Conservation (phyloP, 768 basidiomycete species). For the Gymnopilus dilepis region DNA sequence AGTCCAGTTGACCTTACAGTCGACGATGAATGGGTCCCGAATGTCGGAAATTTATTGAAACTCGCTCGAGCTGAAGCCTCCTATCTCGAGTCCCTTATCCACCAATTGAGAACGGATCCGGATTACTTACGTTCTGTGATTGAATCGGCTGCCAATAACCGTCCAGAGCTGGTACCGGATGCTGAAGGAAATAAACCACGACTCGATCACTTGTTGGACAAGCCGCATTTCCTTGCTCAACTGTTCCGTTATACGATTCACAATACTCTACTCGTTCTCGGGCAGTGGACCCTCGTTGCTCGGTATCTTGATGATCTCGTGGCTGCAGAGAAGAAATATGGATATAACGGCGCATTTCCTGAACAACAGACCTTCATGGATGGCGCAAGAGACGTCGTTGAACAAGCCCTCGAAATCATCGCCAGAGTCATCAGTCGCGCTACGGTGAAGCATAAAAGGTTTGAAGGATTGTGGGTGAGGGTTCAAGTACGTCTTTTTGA, state of each 20-base stretch:
- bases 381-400: not conserved
- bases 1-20: not conserved
- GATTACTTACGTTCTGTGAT: not conserved
- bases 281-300: slow-evolving; percentile 3
- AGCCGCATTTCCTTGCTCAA: not conserved
- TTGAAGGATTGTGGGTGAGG: not conserved
- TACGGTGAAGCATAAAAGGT: not conserved
- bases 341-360: not conserved
- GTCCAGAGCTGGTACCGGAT: slow-evolving; percentile 5
- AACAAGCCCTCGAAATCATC: slow-evolving; percentile 2
- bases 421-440: not conserved
- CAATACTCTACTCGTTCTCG: slow-evolving; percentile 5
- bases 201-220: not conserved
- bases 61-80: slow-evolving; percentile 10
- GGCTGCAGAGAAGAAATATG: not conserved
- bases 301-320: slow-evolving; percentile 5
- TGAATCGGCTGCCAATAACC: not conserved
- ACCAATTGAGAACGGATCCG: slow-evolving; percentile 1
- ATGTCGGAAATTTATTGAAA: not conserved
- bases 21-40: not conserved
- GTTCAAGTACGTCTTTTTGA: not conserved
- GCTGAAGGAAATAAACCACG: not conserved
- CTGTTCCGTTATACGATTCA: slow-evolving; percentile 9
- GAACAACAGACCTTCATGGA: not conserved
- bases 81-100: not conserved